Conservation (phyloP, 2,329 filamentous ascomycete genomes). For the Atkinsonella hypoxylon region DNA sequence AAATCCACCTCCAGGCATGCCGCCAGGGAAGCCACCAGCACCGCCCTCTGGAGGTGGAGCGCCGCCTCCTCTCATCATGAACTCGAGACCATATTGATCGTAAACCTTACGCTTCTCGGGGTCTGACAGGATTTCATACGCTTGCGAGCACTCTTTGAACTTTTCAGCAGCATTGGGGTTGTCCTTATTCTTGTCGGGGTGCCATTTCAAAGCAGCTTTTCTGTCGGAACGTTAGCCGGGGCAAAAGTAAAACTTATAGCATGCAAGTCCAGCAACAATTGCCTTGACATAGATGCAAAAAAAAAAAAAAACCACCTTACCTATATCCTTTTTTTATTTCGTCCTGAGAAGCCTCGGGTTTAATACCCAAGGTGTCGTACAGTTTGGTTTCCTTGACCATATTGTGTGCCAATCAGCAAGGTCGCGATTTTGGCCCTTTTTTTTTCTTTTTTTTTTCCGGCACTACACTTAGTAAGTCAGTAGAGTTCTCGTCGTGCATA, state of each 20-base stretch:
- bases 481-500: neutral
- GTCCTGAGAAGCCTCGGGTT: conserved; percentile 71
- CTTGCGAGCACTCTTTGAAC: conserved; percentile 96
- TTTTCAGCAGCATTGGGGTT: conserved; percentile 76
- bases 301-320: no score
- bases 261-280: neutral
- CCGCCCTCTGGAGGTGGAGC: conserved; percentile 49
- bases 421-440: neutral
- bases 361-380: conserved; percentile 75
- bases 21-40: conserved; percentile 43
- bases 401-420: conserved; percentile 18
- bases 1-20: conserved; percentile 44
- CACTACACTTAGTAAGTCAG: neutral
- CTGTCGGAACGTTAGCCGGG: conserved; percentile 27
- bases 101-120: conserved; percentile 94
- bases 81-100: conserved; percentile 89
- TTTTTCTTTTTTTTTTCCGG: no score
- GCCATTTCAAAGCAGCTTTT: conserved; percentile 81
- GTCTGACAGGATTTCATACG: conserved; percentile 95
- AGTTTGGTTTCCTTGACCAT: conserved; percentile 96
- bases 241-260: no score
- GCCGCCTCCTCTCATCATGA: conserved; percentile 69
- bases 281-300: neutral
- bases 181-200: conserved; percentile 97
- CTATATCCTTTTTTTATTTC: conserved; percentile 96